Evolutionary conservation across 2,329 filamentous ascomycete genomes (phyloP), one percentile per base, ranked within the genome.

Genomic region (Zymoseptoria brevis): DNA sequence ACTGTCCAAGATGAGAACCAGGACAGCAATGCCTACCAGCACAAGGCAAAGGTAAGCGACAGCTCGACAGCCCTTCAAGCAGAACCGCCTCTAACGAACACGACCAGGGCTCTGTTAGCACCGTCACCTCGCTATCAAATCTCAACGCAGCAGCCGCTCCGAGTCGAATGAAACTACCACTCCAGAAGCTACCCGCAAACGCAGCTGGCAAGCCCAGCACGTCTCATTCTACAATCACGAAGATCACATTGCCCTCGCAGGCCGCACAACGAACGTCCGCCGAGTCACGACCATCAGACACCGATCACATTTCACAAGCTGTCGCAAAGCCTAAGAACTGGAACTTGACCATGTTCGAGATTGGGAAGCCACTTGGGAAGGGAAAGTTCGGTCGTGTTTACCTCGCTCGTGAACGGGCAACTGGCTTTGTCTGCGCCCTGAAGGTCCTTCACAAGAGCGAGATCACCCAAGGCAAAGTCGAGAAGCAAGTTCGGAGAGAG

Each of bases 321-420:
- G 69, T 51, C 50, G 13, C 35, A 48, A 48, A 54, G 56, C 16
- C 61, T 57, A 77, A 77, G 64, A 69, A 90, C 66, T 92, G 92
- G 75, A 90, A 96, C 72, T 83, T 96, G 3, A 89, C 90, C 75
- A 95, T 95, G 89, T 96, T 96, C 73, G 91, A 96, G 74, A 96
- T 95, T 64, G 89, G 89, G 48, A 88, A 90, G 66, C 89, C 89
- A 1, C 79, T 95, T 3, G 89, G 89, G 56, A 94, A 94, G 76
- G 89, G 89, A 64, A 95, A 94, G 72, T 95, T 94, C 70, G 89
- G 89, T 1, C 83, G 89, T 52, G 90, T 95, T 2, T 95, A 95
- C 72, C 83, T 95, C 26, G 89, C 89, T 54, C 87, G 89, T 58
- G 89, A 94, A 75, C 84, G 88, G 59, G 84, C 81, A 51, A 88